Conservation (phyloP, 768 basidiomycete genomes). For the Steccherinum ochraceum region DNA sequence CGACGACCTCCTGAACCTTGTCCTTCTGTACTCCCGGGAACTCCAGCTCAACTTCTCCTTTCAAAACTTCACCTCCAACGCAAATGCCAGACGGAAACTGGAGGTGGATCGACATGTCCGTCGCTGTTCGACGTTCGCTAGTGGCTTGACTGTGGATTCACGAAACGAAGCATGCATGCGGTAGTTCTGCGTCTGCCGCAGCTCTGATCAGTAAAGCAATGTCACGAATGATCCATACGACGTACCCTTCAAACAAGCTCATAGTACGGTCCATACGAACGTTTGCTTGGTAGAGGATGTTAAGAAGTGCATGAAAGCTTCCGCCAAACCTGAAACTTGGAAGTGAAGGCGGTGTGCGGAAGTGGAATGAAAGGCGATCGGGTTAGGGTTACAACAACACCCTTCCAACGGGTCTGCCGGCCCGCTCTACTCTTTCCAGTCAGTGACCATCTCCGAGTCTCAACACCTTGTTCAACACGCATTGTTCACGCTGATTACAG, state of each 20-base stretch:
- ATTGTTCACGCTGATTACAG: no score
- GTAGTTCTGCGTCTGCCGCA: no score
- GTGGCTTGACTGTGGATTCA: neutral
- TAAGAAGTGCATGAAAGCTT: no score
- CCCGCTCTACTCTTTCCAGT: no score
- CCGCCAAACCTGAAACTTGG: no score
- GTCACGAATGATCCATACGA: neutral
- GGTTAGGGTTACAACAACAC: no score
- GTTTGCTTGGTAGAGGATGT: no score
- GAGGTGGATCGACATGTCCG: neutral
- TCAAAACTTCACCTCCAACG: neutral
- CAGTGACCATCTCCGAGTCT: no score
- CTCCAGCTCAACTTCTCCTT: neutral
- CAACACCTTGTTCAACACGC: no score
- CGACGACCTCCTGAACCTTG: neutral
- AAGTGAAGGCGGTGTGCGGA: no score
- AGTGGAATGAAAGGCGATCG: no score
- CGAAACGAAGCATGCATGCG: neutral
- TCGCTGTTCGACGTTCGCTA: neutral
- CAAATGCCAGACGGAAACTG: neutral
- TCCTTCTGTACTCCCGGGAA: neutral
- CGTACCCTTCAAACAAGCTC: neutral
- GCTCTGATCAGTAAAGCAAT: neutral
- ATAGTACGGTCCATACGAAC: neutral
- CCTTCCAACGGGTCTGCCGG: no score